These are phyloP conservation scores for Candida tibetensis DNA, from an alignment of 805 yeast genomes.

Conservation along the genomic window DNA sequence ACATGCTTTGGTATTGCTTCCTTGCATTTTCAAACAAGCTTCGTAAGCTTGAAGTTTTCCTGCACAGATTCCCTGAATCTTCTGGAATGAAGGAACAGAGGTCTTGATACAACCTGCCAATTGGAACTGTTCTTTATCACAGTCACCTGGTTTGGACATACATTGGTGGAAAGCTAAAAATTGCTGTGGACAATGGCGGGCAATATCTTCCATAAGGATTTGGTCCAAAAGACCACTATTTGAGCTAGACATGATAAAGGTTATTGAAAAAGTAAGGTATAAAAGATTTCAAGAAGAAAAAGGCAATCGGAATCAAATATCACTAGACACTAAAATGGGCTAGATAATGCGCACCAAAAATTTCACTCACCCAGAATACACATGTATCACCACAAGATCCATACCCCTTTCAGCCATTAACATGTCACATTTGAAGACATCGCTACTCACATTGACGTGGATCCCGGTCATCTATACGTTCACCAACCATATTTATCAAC, in stretches of 20 bases:
- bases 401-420: no score
- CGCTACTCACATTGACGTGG: conserved; percentile 51
- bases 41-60: conserved; percentile 61
- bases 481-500: conserved; percentile 67
- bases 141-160: conserved; percentile 56
- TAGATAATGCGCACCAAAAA: no score
- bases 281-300: no score
- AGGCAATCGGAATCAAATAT: no score
- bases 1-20: conserved; percentile 49
- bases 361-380: no score
- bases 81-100: conserved; percentile 68
- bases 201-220: conserved; percentile 72
- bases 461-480: conserved; percentile 72
- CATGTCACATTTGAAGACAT: conserved; percentile 16
- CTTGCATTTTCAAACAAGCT: conserved; percentile 52
- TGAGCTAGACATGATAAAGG: not conserved
- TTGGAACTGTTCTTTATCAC: conserved; percentile 53
- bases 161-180: conserved; percentile 75
- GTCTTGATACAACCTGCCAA: conserved; percentile 62
- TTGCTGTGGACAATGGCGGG: conserved; percentile 69
- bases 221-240: conserved; percentile 52
- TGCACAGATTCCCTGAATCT: conserved; percentile 62
- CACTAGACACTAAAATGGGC: no score
- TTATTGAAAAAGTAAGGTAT: not conserved
- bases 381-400: no score